Percentiles rank a stretch among this genome's conserved stretches.
Evolutionary conservation across 495 filamentous ascomycete genomes (phyloP).

Genomic region (Talaromyces adpressus): DNA sequence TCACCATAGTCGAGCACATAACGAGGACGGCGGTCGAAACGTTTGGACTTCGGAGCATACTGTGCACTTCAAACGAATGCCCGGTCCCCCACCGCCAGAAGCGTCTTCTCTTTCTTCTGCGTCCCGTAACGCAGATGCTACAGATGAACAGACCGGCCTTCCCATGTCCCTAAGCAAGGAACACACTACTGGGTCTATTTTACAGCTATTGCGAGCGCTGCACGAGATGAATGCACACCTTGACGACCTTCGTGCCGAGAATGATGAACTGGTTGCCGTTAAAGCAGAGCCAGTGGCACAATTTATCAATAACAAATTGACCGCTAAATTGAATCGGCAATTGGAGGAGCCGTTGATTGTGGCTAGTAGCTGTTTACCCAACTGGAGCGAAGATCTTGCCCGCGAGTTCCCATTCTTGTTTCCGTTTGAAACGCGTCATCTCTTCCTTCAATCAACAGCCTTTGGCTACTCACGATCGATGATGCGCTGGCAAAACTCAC

Average conservation of each 20-base stretch:
- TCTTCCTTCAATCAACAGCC: constrained; percentile 96
- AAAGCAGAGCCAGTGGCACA: constrained; percentile 84
- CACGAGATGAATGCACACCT: constrained; percentile 93
- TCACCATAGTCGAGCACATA: constrained; percentile 58
- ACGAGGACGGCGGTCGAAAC: constrained; percentile 66
- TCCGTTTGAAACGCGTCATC: constrained; percentile 94
- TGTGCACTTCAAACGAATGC: constrained; percentile 82
- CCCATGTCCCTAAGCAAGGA: constrained; percentile 82
- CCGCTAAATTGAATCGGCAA: constrained; percentile 96
- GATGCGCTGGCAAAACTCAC: constrained; percentile 93
- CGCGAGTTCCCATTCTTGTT: constrained; percentile 97
- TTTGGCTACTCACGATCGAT: constrained; percentile 98
- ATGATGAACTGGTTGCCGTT: constrained; percentile 61
- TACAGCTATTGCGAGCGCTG: constrained; percentile 82
- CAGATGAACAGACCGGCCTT: constrained; percentile 46
- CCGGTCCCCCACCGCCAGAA: constrained; percentile 83
- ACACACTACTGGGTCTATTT: constrained; percentile 74
- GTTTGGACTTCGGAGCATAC: constrained; percentile 88
- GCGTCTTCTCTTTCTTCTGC: constrained; percentile 54
- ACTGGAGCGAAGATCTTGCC: constrained; percentile 96
- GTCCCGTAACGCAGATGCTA: constrained; percentile 37
- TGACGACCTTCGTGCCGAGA: constrained; percentile 91
- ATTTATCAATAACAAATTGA: constrained; percentile 98
- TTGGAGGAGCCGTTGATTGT: constrained; percentile 98
- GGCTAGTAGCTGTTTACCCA: constrained; percentile 91